A percentile compares a stretch with the other conserved stretches of the same genome.
phyloP scores from a whole-genome alignment of 345 rosid genomes.

The Salix suchowensis region DNA sequence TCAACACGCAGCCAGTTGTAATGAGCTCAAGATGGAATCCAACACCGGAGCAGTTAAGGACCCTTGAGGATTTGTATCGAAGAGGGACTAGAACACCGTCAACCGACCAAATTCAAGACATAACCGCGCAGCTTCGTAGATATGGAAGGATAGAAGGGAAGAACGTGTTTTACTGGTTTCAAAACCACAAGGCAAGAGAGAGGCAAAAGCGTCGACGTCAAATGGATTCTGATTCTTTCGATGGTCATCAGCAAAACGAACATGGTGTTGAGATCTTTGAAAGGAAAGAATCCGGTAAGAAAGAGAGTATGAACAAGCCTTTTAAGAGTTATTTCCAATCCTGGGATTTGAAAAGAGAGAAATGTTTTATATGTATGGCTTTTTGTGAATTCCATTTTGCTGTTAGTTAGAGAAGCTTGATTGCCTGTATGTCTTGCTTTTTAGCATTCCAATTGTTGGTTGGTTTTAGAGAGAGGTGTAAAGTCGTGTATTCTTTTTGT shows the following conservation, averaged over 20 bases:
- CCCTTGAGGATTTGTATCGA: slow-evolving; percentile 76
- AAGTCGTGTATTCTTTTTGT: slow-evolving; percentile 43
- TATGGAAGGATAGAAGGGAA: slow-evolving; percentile 96
- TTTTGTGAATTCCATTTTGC: slow-evolving; percentile 17
- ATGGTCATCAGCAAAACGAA: slow-evolving; percentile 14
- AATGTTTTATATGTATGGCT: slow-evolving; percentile 17
- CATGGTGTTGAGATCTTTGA: slow-evolving; percentile 36
- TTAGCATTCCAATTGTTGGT: slow-evolving; percentile 23
- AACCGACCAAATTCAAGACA: slow-evolving; percentile 86
- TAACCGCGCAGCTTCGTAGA: slow-evolving; percentile 72
- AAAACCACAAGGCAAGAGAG: slow-evolving; percentile 93
- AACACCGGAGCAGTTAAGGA: slow-evolving; percentile 78
- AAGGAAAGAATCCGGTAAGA: slow-evolving; percentile 58
- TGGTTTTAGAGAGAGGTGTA: slow-evolving; percentile 21
- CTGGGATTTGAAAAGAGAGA: not conserved
- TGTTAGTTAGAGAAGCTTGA: slow-evolving; percentile 13
- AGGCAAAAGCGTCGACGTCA: slow-evolving; percentile 80
- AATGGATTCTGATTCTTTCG: slow-evolving; percentile 47
- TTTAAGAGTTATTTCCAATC: not conserved
- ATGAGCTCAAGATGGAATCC: slow-evolving; percentile 96
- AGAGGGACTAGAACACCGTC: slow-evolving; percentile 86
- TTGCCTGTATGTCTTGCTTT: not conserved
- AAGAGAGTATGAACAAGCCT: not conserved
- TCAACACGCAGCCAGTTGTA: slow-evolving; percentile 52
- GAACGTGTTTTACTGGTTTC: slow-evolving; percentile 96